Evolutionary conservation across 176 grass and related monocot genomes (phyloP), one percentile per base, ranked within the genome.

Genomic region (Carex parvula): DNA sequence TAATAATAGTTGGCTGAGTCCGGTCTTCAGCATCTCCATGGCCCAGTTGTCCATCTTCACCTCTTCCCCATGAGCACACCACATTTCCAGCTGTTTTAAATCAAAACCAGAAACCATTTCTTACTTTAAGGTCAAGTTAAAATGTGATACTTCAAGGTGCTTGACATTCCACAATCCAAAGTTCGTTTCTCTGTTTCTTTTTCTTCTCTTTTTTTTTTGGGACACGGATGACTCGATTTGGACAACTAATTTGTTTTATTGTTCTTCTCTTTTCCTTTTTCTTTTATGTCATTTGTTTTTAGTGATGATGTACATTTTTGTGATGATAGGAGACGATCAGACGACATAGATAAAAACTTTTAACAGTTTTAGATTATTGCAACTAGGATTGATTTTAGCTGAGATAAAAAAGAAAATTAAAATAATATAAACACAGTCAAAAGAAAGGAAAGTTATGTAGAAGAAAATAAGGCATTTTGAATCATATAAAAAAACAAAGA

Each of bases 41-140:
- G 11, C 96, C 96, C 10, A 99, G 88, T 88, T 99, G 96, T 79
- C 96, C 96, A 70, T 99, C 96, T 86, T 99, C 96, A 4, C 96
- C 96, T 79, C 96, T 95, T 62, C 96, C 96, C 96, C 93, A 99
- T 63, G 96, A 94, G 84, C 96, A 99, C 73, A 99, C 84, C 79
- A 69, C 70, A 90, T 95, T 91, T 57, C 85, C 96, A 85, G 88
- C 96, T 99, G 88, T 86, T 79, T 83, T 16, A 84, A 17, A 78
- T 78, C 9, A 56, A 78, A 52, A 70, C 7, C 66, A 78, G n/a
- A 20, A 37, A 20, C 17, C 0, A 12, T 80, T 61, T 5, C 15
- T 33, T 60, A 80, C 24, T 20, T 80, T 14, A 60, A 26, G 7
- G 55, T 59, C 12, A 5, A 21, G 29, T 54, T 54, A 14, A 54